Base-by-base conservation (phyloP, 2,329 filamentous ascomycete genomes). In the Claviceps pusilla region DNA sequence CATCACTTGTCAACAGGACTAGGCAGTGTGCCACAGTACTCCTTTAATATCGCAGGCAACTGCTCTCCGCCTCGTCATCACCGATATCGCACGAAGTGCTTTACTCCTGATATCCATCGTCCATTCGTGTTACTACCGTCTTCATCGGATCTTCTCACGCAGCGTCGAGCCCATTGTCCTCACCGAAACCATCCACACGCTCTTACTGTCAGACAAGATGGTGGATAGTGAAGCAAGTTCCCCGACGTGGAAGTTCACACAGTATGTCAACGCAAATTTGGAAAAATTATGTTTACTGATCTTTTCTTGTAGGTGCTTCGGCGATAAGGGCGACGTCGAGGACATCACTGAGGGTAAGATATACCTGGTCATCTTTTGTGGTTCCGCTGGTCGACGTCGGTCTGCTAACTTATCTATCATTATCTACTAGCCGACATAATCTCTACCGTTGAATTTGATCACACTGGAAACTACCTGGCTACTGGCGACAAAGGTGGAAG, bases 221-320 rank as follows among this genome's bases (percentile, higher is more conserved):
- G 90, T 93, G 78, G 90, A 96, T 82, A 86, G 85, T 77, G 89
- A 95, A 76, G 80, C 86, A 75, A 89, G 83, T 79, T 85, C 88
- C 76, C 90, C 90, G 69, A 97, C 90, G 75, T 97, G 91, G 91
- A 97, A 97, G 80, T 97, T 97, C 76, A 97, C 91, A 73, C 91
- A 97, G 90, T 95, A 87, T 73, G 89, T 79, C 54, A 51, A 48
- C 48, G 39, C 46, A 54, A 47, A 57, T 60, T 7, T 24, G 19
- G 7, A 10, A 19, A 31, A 11, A 10, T 19, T 51, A 57, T 61
- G 56, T 64, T 54, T 58, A 53, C 59, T 67, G 59, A 65, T 59
- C 33, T 48, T 55, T 33, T 55, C 59, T 46, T 55, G 57, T 66
- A 97, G 91, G 77, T 97, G 93, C 77, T 98, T 98, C 74, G 93